A percentile compares a stretch with the other conserved stretches of the same genome.
Conservation (phyloP, 306 rosid genomes). For the Cicer chorassanicum region DNA sequence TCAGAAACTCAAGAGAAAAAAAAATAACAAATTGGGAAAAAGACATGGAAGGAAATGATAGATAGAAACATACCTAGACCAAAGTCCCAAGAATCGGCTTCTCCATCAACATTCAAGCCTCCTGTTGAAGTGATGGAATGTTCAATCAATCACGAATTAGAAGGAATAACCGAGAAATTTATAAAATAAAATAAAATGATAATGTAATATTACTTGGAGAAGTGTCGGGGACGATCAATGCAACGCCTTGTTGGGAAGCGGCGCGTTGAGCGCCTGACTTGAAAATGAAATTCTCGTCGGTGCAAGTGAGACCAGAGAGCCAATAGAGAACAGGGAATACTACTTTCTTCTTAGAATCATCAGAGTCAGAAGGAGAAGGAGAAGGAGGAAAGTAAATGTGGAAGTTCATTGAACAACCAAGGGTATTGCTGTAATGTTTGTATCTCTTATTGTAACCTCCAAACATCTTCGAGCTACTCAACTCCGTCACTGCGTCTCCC, state of each 20-base stretch:
- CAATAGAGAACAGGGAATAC: slow-evolving; percentile 84
- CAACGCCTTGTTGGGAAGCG: slow-evolving; percentile 77
- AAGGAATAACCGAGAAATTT: not conserved
- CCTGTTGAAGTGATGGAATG: slow-evolving; percentile 46
- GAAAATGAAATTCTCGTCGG: slow-evolving; percentile 79
- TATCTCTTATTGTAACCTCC: slow-evolving; percentile 85
- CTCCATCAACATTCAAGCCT: slow-evolving; percentile 97
- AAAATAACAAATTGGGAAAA: too few relatives aligned
- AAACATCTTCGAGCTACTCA: slow-evolving; percentile 77
- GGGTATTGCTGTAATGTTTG: slow-evolving; percentile 85
- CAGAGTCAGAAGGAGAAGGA: slow-evolving; percentile 61
- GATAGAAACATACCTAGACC: slow-evolving; percentile 72
- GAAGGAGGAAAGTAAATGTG: slow-evolving; percentile 85
- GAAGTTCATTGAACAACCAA: slow-evolving; percentile 94
- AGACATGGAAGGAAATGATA: too few relatives aligned
- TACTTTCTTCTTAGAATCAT: slow-evolving; percentile 49
- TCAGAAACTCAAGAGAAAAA: too few relatives aligned
- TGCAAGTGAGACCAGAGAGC: slow-evolving; percentile 90
- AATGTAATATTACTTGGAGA: slow-evolving; percentile 70
- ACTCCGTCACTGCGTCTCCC: slow-evolving; percentile 59
- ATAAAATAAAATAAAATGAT: not conserved
- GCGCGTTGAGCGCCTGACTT: slow-evolving; percentile 88
- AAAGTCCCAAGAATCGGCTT: slow-evolving; percentile 94
- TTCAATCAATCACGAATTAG: not conserved
- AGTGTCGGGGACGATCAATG: slow-evolving; percentile 81